These are phyloP conservation scores for Cucumis cinereus DNA, from an alignment of 306 rosid genomes.

Conservation along the genomic window DNA sequence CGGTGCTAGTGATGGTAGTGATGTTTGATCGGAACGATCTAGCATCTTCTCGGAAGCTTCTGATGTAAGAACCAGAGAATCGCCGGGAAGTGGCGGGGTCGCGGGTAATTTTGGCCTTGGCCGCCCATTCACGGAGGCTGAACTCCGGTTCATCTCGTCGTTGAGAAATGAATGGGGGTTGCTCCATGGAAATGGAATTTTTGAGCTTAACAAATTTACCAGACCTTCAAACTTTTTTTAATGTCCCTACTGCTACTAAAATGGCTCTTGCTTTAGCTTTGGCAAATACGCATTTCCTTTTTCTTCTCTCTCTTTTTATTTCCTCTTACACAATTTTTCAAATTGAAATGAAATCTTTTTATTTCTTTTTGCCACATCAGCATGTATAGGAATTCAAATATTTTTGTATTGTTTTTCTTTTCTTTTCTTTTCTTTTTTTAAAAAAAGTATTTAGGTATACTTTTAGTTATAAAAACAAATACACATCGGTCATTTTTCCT, in stretches of 20 bases:
- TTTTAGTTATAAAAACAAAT: not conserved
- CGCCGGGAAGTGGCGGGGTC: constrained; percentile 59
- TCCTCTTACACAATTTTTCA: not conserved
- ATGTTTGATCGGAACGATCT: constrained; percentile 71
- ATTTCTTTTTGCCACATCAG: not conserved
- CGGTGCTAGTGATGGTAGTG: constrained; percentile 69
- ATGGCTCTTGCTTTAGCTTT: not conserved
- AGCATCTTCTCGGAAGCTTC: constrained; percentile 81
- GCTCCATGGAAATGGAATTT: constrained; percentile 30
- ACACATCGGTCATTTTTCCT: not conserved
- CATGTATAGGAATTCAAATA: not conserved
- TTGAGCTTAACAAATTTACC: constrained; percentile 17
- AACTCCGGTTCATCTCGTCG: constrained; percentile 57
- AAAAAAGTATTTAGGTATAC: not conserved
- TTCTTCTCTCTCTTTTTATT: not conserved
- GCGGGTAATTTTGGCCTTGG: constrained; percentile 36
- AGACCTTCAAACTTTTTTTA: not conserved
- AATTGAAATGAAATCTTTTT: not conserved
- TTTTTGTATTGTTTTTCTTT: not conserved
- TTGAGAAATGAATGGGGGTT: constrained; percentile 24
- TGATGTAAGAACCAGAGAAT: constrained; percentile 66
- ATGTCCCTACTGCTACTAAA: not conserved
- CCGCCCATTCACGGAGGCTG: constrained; percentile 52
- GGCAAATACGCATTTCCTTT: not conserved
- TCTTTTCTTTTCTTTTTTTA: no score